phyloP scores from a whole-genome alignment of 805 yeast genomes.

The Ogataea paradorogensis region DNA sequence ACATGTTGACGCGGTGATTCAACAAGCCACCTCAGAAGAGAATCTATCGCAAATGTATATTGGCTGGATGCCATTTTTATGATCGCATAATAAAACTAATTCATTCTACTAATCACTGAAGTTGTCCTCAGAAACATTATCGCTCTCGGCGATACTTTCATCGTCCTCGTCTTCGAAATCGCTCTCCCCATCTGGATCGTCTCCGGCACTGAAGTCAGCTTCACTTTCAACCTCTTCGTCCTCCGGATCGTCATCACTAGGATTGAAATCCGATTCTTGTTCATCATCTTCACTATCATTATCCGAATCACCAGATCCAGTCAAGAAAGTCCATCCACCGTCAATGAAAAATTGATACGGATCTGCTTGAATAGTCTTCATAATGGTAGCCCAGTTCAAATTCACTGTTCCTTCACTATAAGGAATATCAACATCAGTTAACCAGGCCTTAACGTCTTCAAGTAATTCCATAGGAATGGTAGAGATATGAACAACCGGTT shows the following conservation, averaged over 20 bases:
- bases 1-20: conserved; percentile 85
- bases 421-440: conserved; percentile 96
- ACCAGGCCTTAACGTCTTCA: conserved; percentile 94
- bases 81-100: conserved; percentile 10
- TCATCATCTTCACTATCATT: conserved; percentile 67
- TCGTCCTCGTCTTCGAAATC: conserved; percentile 27
- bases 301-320: conserved; percentile 81
- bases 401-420: conserved; percentile 92
- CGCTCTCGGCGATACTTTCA: conserved; percentile 28
- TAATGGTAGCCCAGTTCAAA: conserved; percentile 91
- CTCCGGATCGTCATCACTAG: conserved; percentile 57
- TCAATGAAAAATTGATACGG: conserved; percentile 91
- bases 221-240: conserved; percentile 45
- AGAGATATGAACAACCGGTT: conserved; percentile 87
- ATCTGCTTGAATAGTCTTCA: conserved; percentile 89
- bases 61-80: conserved; percentile 87
- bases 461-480: conserved; percentile 90
- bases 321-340: conserved; percentile 96
- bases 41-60: conserved; percentile 82
- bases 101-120: conserved; percentile 26
- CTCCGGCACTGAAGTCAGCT: conserved; percentile 29
- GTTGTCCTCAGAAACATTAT: conserved; percentile 30
- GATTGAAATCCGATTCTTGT: conserved; percentile 62
- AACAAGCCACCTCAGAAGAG: conserved; percentile 71
- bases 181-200: conserved; percentile 20